A percentile compares a stretch with the other conserved stretches of the same genome.
These are phyloP conservation scores for Ophiocordyceps robertsii DNA, from an alignment of 2,329 filamentous ascomycete genomes.

Conservation along the genomic window DNA sequence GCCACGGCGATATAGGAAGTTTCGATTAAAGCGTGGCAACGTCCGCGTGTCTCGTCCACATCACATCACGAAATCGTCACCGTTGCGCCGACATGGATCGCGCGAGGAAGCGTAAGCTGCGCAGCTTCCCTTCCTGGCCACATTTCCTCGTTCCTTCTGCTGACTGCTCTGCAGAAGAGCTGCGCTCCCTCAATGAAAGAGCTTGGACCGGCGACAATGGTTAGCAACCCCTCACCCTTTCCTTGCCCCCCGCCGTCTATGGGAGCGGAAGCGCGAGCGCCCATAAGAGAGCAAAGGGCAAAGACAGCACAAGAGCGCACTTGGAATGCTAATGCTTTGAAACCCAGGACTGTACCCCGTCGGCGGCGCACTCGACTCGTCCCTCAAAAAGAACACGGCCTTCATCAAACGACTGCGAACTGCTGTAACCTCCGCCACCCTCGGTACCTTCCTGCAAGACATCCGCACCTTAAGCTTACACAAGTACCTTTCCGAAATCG, in stretches of 20 bases:
- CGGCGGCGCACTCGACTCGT: slow-evolving; percentile 74
- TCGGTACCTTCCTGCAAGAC: slow-evolving; percentile 77
- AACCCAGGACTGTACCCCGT: slow-evolving; percentile 56
- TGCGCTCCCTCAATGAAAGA: slow-evolving; percentile 75
- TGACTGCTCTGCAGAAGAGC: slow-evolving; percentile 49
- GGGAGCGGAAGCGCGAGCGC: background rate
- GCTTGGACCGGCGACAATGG: slow-evolving; percentile 85
- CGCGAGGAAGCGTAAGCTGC: slow-evolving; percentile 44
- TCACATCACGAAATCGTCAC: background rate
- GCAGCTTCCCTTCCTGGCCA: background rate
- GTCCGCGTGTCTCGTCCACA: background rate
- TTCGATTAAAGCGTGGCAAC: no score
- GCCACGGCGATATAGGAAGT: no score
- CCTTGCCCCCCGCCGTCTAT: background rate
- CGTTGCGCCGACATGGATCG: slow-evolving; percentile 44
- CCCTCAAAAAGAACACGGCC: slow-evolving; percentile 93
- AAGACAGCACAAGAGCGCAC: background rate
- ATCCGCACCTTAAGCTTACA: slow-evolving; percentile 81
- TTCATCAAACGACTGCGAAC: slow-evolving; percentile 95
- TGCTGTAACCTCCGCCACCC: slow-evolving; percentile 66
- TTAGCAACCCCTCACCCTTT: slow-evolving; percentile 21
- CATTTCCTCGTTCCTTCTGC: background rate
- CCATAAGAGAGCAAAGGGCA: background rate
- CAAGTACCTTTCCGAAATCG: slow-evolving; percentile 95
- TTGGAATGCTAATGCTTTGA: slow-evolving; percentile 4